Percentiles rank a stretch among this genome's conserved stretches.
Evolutionary conservation across 495 filamentous ascomycete species (phyloP).

Genomic region (Pyrenopolyporus hunteri): DNA sequence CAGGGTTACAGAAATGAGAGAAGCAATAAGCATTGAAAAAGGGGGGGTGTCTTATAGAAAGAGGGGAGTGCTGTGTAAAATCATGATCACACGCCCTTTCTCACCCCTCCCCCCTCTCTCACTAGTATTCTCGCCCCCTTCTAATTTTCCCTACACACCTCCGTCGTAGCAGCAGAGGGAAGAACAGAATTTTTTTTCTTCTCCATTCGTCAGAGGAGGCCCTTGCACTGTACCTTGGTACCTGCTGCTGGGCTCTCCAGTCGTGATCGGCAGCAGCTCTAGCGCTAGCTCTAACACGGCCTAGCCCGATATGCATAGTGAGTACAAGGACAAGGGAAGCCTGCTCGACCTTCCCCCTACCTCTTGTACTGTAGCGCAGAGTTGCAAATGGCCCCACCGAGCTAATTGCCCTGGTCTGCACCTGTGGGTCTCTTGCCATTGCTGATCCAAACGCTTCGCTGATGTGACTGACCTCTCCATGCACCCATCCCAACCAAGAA

Average conservation of each 20-base stretch:
- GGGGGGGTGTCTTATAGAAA: slow-evolving; percentile 27
- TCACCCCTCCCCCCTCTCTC: slow-evolving; percentile 10
- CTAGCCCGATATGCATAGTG: slow-evolving; percentile 32
- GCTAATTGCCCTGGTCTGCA: slow-evolving; percentile 40
- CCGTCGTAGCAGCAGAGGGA: slow-evolving; percentile 27
- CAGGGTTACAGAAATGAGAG: slow-evolving; percentile 1
- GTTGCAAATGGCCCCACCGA: slow-evolving; percentile 42
- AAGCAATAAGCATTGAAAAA: slow-evolving; percentile 20
- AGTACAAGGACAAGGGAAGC: slow-evolving; percentile 28
- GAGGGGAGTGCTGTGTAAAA: slow-evolving; percentile 24
- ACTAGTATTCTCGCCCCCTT: slow-evolving; percentile 21
- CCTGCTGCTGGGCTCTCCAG: slow-evolving; percentile 24
- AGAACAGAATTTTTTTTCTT: slow-evolving; percentile 27
- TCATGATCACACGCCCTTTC: slow-evolving; percentile 36
- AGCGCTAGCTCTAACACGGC: slow-evolving; percentile 32
- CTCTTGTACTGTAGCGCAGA: slow-evolving; percentile 15
- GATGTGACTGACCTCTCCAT: slow-evolving; percentile 39
- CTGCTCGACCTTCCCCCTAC: slow-evolving; percentile 11
- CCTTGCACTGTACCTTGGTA: slow-evolving; percentile 32
- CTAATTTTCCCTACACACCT: slow-evolving; percentile 33
- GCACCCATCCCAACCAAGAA: slow-evolving; percentile 35
- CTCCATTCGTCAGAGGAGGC: slow-evolving; percentile 25
- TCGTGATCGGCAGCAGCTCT: slow-evolving; percentile 33
- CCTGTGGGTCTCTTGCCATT: slow-evolving; percentile 30
- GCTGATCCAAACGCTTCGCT: slow-evolving; percentile 42